Evolutionary conservation across 768 basidiomycete genomes (phyloP).

Genomic region (Leccinum truebloodii): DNA sequence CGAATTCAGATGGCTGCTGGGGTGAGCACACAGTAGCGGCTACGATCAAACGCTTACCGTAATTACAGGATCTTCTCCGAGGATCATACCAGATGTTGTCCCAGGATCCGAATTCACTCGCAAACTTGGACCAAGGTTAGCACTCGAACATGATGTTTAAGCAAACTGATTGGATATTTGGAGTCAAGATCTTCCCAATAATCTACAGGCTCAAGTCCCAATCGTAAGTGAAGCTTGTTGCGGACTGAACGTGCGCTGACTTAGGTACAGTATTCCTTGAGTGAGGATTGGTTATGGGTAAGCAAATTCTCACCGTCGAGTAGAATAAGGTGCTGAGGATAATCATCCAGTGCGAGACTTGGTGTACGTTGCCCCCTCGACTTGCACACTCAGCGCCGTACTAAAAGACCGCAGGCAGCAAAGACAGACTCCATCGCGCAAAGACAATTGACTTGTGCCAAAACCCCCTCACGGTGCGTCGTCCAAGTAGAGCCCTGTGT

Average conservation of each 20-base stretch:
- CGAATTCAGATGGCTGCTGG: slow-evolving; percentile 53
- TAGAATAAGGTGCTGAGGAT: slow-evolving; percentile 7
- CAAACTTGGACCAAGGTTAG: slow-evolving; percentile 91
- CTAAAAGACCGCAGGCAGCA: slow-evolving; percentile 56
- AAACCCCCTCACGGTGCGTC: slow-evolving; percentile 86
- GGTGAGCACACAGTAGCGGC: slow-evolving; percentile 34
- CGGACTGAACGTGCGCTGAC: slow-evolving; percentile 3
- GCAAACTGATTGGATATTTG: neutral
- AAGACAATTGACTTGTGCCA: slow-evolving; percentile 97
- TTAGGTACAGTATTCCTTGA: slow-evolving; percentile 68
- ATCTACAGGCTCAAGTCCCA: slow-evolving; percentile 87
- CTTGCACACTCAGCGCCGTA: neutral
- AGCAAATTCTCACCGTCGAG: slow-evolving; percentile 23
- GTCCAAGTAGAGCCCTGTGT: neutral
- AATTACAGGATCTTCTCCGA: slow-evolving; percentile 74
- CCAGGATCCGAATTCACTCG: slow-evolving; percentile 89
- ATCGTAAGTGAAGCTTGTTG: slow-evolving; percentile 66
- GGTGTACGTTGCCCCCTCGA: slow-evolving; percentile 60
- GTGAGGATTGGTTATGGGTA: slow-evolving; percentile 97
- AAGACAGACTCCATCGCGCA: slow-evolving; percentile 73
- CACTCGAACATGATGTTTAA: neutral
- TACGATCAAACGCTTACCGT: slow-evolving; percentile 2
- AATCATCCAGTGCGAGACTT: slow-evolving; percentile 85
- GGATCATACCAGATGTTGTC: slow-evolving; percentile 93
- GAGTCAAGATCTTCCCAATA: slow-evolving; percentile 85